A percentile compares a stretch with the other conserved stretches of the same genome.
Evolutionary conservation across 2,329 filamentous ascomycete genomes (phyloP).

Genomic region (Tolypocladium tropicale): DNA sequence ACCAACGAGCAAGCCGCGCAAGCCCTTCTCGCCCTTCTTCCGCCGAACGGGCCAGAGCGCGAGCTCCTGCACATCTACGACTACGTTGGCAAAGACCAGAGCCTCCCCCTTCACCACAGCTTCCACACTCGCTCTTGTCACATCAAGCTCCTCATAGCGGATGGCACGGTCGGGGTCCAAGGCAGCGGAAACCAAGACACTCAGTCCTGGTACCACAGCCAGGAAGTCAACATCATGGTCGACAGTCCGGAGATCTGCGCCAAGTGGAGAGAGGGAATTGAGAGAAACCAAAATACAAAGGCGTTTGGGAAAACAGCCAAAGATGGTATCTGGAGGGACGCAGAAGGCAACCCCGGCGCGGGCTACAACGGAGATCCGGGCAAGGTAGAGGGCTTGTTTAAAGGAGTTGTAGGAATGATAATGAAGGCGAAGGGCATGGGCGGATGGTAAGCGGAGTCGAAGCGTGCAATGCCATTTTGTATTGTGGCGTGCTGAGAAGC

Average conservation of each 20-base stretch:
- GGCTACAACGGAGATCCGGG: background rate
- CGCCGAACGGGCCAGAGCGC: slow-evolving; percentile 25
- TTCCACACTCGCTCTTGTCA: slow-evolving; percentile 61
- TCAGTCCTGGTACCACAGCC: slow-evolving; percentile 68
- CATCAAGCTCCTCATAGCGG: slow-evolving; percentile 67
- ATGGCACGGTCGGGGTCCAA: slow-evolving; percentile 57
- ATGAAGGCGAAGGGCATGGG: background rate
- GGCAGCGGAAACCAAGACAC: slow-evolving; percentile 76
- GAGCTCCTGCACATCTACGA: slow-evolving; percentile 48
- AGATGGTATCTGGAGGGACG: background rate
- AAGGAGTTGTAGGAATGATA: background rate
- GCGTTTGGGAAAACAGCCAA: slow-evolving; percentile 23
- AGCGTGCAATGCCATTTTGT: too few species aligned
- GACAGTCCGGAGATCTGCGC: slow-evolving; percentile 52
- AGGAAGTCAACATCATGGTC: slow-evolving; percentile 69
- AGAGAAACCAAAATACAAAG: slow-evolving; percentile 57
- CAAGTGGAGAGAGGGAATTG: slow-evolving; percentile 51
- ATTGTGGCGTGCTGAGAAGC: too few species aligned
- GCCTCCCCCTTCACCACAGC: slow-evolving; percentile 52
- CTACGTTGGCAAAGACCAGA: slow-evolving; percentile 68
- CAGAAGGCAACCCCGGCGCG: background rate
- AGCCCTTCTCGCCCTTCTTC: slow-evolving; percentile 45
- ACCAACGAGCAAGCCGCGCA: slow-evolving; percentile 64
- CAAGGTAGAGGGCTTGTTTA: background rate
- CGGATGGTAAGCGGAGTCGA: background rate